A percentile compares a stretch with the other conserved stretches of the same genome.
phyloP scores from a whole-genome alignment of 306 rosid species.

The Cicer cuneatum region DNA sequence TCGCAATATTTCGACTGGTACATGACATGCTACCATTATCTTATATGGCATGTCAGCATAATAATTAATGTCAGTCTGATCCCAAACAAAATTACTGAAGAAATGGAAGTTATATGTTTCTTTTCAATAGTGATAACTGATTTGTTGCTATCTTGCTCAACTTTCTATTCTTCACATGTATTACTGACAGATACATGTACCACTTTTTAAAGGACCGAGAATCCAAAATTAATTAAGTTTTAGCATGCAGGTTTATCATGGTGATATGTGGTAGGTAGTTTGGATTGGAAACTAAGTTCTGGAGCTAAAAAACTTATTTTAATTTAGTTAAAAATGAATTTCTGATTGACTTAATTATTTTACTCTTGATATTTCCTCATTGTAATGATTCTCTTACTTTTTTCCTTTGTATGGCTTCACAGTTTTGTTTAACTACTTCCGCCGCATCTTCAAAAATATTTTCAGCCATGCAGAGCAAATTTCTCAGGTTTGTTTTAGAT shows the following conservation, averaged over 20 bases:
- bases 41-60: constrained; percentile 15
- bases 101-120: constrained; percentile 26
- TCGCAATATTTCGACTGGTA: not conserved
- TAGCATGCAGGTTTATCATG: constrained; percentile 1
- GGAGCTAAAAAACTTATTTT: not conserved
- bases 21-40: constrained; percentile 15
- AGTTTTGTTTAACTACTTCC: constrained; percentile 87
- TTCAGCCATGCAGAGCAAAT: constrained; percentile 95
- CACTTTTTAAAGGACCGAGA: constrained; percentile 9
- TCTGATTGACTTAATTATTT: constrained; percentile 14
- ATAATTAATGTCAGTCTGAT: constrained; percentile 19
- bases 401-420: constrained; percentile 45
- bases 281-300: constrained; percentile 27
- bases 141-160: constrained; percentile 19
- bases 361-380: constrained; percentile 29
- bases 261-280: constrained; percentile 22
- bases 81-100: constrained; percentile 14
- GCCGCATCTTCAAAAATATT: constrained; percentile 92
- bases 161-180: constrained; percentile 20
- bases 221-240: not conserved
- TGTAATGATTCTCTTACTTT: not conserved
- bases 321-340: not conserved
- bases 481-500: constrained; percentile 71
- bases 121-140: not conserved
- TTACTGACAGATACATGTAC: not conserved